These are phyloP conservation scores for Monilinia vaccinii-corymbosi DNA, from an alignment of 2,329 filamentous ascomycete species.

Conservation along the genomic window DNA sequence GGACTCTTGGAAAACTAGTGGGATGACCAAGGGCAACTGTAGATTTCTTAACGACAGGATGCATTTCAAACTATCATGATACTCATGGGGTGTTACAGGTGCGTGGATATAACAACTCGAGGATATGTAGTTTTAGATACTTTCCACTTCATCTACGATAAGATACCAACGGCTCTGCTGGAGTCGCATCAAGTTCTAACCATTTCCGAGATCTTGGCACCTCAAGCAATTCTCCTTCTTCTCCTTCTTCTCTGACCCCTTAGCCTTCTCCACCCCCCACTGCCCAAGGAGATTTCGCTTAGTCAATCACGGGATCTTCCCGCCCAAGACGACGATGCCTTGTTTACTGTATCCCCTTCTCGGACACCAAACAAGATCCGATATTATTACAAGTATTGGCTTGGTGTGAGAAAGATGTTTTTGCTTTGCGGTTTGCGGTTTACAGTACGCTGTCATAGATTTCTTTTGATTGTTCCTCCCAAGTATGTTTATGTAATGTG, in stretches of 20 bases:
- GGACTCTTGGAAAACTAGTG: not conserved
- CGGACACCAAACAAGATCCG: no score
- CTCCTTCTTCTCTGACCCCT: not conserved
- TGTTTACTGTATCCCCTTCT: no score
- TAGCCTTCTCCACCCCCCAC: no score
- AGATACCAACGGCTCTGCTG: not conserved
- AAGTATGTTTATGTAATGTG: no score
- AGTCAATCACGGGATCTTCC: no score
- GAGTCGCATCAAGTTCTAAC: not conserved
- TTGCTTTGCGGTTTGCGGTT: no score
- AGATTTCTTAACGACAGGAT: conserved; percentile 4
- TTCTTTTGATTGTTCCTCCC: no score
- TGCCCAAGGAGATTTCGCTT: no score
- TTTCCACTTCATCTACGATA: not conserved
- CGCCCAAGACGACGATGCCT: no score
- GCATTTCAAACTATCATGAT: conserved; percentile 1
- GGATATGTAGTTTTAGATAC: not conserved
- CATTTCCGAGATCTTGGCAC: not conserved
- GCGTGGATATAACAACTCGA: not conserved
- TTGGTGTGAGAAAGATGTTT: no score
- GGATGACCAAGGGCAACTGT: not conserved
- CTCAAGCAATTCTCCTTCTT: not conserved
- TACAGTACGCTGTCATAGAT: no score
- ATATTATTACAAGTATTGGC: no score
- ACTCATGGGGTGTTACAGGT: not conserved